These are phyloP conservation scores for Zelopaecilomyces penicillatus DNA, from an alignment of 2,329 filamentous ascomycete genomes.

Conservation along the genomic window DNA sequence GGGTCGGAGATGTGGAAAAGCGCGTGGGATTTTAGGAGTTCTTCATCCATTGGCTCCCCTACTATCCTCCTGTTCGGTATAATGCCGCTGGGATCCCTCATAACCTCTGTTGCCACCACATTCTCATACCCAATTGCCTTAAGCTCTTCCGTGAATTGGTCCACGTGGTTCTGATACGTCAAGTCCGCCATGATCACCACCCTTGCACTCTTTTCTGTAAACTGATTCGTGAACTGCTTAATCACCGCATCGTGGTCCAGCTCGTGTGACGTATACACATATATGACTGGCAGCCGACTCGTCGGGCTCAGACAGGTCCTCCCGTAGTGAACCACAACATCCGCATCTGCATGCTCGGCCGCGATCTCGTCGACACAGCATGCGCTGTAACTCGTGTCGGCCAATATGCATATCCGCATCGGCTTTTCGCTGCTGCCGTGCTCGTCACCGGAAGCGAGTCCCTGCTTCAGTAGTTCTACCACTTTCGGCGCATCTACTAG, in stretches of 20 bases:
- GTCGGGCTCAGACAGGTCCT: constrained; percentile 87
- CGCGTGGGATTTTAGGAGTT: constrained; percentile 56
- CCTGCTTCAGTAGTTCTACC: constrained; percentile 44
- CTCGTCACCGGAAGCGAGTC: constrained; percentile 14
- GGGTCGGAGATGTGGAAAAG: constrained; percentile 82
- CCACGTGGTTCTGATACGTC: constrained; percentile 71
- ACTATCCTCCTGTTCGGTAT: constrained; percentile 74
- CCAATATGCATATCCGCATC: constrained; percentile 67
- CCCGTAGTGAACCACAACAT: constrained; percentile 91
- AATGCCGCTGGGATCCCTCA: constrained; percentile 68
- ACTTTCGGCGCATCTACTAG: constrained; percentile 77
- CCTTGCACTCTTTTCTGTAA: constrained; percentile 53
- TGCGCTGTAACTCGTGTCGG: constrained; percentile 91
- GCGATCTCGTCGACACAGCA: constrained; percentile 97
- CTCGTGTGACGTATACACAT: constrained; percentile 73
- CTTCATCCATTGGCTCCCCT: constrained; percentile 29
- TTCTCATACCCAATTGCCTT: constrained; percentile 57
- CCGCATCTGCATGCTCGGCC: constrained; percentile 83
- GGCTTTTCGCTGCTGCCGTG: constrained; percentile 7
- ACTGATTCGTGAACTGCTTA: constrained; percentile 58
- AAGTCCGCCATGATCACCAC: constrained; percentile 84
- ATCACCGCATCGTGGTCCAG: constrained; percentile 54
- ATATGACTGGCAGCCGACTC: constrained; percentile 75
- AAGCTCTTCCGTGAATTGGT: constrained; percentile 46
- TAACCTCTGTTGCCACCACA: constrained; percentile 60